Conservation (phyloP, 768 basidiomycete genomes). For the Crassisporium funariophilum region DNA sequence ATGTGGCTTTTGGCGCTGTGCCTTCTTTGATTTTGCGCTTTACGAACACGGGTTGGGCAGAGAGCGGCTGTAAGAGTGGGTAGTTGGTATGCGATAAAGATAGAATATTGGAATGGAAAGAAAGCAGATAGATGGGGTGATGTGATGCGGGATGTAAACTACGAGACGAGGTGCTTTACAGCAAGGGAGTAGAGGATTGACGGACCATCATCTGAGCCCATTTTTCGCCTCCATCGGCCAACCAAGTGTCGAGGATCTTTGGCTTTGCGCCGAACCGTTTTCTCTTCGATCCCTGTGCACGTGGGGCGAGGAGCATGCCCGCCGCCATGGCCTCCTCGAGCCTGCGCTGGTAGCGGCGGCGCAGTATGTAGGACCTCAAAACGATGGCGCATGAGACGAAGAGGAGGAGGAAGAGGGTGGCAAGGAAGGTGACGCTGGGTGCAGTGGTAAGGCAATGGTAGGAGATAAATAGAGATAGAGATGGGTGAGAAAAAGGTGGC, state of each 20-base stretch:
- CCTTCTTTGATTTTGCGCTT: constrained; percentile 32
- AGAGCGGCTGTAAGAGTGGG: constrained; percentile 36
- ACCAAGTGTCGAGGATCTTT: constrained; percentile 49
- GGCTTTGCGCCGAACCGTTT: constrained; percentile 51
- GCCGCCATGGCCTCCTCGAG: constrained; percentile 55
- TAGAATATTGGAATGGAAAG: constrained; percentile 3
- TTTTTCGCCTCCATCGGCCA: constrained; percentile 34
- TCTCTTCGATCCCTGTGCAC: constrained; percentile 39
- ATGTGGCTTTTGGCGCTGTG: constrained; percentile 3
- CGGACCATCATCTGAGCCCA: constrained; percentile 57
- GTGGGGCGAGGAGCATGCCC: constrained; percentile 47
- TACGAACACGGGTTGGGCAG: constrained; percentile 36
- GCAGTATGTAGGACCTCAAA: constrained; percentile 61
- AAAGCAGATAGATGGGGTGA: constrained; percentile 10
- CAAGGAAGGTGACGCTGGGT: constrained; percentile 68
- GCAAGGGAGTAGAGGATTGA: not conserved
- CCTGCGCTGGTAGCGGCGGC: constrained; percentile 56
- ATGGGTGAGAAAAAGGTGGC: not conserved
- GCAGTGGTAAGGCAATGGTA: too few species aligned
- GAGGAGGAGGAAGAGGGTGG: constrained; percentile 69
- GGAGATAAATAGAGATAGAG: not conserved
- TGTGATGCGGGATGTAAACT: constrained; percentile 1
- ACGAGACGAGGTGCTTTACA: not conserved
- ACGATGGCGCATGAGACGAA: constrained; percentile 66
- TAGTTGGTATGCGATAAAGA: constrained; percentile 12